Evolutionary conservation across 2,329 filamentous ascomycete species (phyloP), one percentile per base, ranked within the genome.

Genomic region (Colletotrichum trifolii): DNA sequence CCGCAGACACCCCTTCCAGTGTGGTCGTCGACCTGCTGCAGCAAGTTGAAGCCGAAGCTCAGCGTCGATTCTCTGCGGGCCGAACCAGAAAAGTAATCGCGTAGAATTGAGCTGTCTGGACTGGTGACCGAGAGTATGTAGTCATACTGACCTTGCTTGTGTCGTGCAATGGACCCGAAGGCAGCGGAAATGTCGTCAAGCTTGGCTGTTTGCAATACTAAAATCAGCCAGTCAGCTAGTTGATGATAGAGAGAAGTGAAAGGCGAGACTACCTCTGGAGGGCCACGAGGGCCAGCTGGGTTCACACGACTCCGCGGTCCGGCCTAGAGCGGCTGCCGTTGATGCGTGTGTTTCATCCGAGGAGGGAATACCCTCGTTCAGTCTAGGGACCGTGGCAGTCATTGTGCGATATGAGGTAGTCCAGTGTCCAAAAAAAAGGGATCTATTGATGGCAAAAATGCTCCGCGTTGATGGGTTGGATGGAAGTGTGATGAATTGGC

Each of bases 21-120:
- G 12, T 70, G 68, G 53, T 74, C 69, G 55, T 73, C 72, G 25
- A 25, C 25, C 66, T 78, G 77, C 50, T 76, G 76, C 64, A 87
- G 70, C 60, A 87, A 73, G 69, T 85, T 87, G 76, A 85, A 87
- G 61, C 84, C 85, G 68, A 84, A 82, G 66, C 75, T 82, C 15
- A 82, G 71, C 68, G 75, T 77, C 56, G 73, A 63, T 66, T 52
- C 39, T n/a, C 36, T 11, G 8, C 33, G 45, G 39, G 15, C 50
- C 25, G 25, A 4, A 1, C 25, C 25, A 25, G 25, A 25, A 25
- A 33, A 25, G 43, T 39, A 35, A 39, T 56, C 47, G 42, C 46
- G 25, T 46, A 68, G 69, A 66, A 66, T 67, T 17, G 54, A 36
- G 36, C 54, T 68, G 38, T 67, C 62, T 70, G 74, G 68, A 61